phyloP scores from a whole-genome alignment of 2,329 filamentous ascomycete genomes.

The Fusarium decemcellulare region DNA sequence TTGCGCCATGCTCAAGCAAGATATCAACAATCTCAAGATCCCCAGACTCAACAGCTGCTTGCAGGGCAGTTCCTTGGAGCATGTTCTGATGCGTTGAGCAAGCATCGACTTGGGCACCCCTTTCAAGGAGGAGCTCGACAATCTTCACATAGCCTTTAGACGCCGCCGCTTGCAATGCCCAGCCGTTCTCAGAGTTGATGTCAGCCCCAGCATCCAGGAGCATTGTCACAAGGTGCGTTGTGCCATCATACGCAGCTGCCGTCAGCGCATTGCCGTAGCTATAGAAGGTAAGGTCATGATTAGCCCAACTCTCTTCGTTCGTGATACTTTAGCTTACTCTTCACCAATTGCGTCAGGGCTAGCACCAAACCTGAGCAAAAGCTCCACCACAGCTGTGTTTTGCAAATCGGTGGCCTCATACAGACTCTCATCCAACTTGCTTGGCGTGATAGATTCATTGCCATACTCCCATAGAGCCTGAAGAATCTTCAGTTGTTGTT shows the following conservation, averaged over 20 bases:
- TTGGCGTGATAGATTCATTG: constrained; percentile 48
- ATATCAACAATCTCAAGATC: constrained; percentile 53
- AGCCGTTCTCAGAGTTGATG: constrained; percentile 53
- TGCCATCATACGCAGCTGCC: constrained; percentile 57
- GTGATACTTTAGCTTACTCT: constrained; percentile 44
- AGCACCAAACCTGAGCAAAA: constrained; percentile 54
- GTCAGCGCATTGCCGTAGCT: constrained; percentile 49
- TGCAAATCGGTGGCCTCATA: constrained; percentile 58
- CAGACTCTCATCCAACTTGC: constrained; percentile 52
- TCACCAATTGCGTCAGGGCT: constrained; percentile 56
- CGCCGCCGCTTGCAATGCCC: constrained; percentile 56
- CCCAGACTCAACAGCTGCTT: constrained; percentile 55
- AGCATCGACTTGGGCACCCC: constrained; percentile 54
- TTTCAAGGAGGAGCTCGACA: constrained; percentile 52
- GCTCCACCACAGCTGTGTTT: constrained; percentile 53
- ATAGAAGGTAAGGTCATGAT: neutral
- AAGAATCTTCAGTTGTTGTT: constrained; percentile 52
- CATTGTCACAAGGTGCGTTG: constrained; percentile 44
- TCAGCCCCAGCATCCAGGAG: constrained; percentile 53
- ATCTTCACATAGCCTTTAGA: constrained; percentile 52
- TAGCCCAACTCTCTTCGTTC: neutral
- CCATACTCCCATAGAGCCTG: constrained; percentile 56
- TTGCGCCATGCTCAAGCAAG: constrained; percentile 53
- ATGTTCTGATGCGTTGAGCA: constrained; percentile 47
- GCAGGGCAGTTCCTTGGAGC: constrained; percentile 54